Conservation (phyloP, 2,329 filamentous ascomycete species). For the Monosporascus sp. region DNA sequence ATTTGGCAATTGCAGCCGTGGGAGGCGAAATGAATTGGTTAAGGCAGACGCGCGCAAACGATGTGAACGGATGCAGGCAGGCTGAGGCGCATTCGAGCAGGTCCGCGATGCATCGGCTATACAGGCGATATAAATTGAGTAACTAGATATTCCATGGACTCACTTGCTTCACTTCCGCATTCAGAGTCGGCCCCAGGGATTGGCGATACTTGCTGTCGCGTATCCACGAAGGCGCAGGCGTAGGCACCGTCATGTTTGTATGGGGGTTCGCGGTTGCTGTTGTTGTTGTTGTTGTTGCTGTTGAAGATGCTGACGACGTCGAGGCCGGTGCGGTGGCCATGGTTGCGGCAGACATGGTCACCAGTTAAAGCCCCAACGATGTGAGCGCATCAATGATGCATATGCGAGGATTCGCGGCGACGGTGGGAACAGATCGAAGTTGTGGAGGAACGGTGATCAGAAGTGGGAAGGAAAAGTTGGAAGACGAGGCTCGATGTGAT, state of each 20-base stretch:
- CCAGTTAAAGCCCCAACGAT: neutral
- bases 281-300: neutral
- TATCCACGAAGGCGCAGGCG: neutral
- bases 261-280: neutral
- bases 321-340: neutral
- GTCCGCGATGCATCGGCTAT: neutral
- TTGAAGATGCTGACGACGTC: neutral
- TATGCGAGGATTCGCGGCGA: neutral
- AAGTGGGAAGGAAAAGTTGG: neutral
- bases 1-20: neutral
- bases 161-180: conserved; percentile 66
- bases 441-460: too few species aligned
- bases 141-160: conserved; percentile 4
- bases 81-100: neutral
- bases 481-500: neutral
- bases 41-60: conserved; percentile 5
- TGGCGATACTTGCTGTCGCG: conserved; percentile 56
- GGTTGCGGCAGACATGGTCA: neutral
- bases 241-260: neutral
- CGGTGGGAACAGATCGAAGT: neutral
- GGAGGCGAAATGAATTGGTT: neutral
- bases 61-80: neutral
- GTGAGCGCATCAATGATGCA: neutral
- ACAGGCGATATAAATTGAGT: neutral
- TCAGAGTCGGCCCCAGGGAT: conserved; percentile 61